These are phyloP conservation scores for Typha latifolia DNA, from an alignment of 176 grass and related monocot genomes.

Conservation along the genomic window DNA sequence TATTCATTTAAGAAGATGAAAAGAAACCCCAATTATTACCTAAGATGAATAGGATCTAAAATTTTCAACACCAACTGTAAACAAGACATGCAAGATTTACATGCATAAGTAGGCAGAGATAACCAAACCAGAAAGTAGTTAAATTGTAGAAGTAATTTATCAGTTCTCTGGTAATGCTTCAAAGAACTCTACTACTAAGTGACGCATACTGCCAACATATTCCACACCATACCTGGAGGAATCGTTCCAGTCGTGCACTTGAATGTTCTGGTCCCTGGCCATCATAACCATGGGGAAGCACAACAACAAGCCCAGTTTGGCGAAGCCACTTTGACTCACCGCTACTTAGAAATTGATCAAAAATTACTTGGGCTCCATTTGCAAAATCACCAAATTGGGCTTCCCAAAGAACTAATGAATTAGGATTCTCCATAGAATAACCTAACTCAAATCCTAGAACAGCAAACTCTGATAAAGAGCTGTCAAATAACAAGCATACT, in stretches of 20 bases:
- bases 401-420: slow-evolving; percentile 21
- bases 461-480: slow-evolving; percentile 17
- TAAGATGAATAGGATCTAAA: too few species aligned
- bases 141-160: too few species aligned
- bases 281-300: slow-evolving; percentile 23
- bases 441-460: slow-evolving; percentile 17
- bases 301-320: slow-evolving; percentile 13
- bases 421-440: slow-evolving; percentile 19
- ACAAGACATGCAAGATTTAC: too few species aligned
- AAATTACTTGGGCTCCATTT: slow-evolving; percentile 17
- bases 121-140: too few species aligned
- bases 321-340: slow-evolving; percentile 21
- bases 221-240: slow-evolving; percentile 4
- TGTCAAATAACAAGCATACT: neutral
- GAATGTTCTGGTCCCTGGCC: slow-evolving; percentile 18
- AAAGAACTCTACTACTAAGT: neutral
- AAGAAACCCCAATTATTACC: too few species aligned
- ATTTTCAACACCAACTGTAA: too few species aligned
- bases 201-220: neutral
- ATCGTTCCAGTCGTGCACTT: slow-evolving; percentile 11
- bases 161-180: too few species aligned
- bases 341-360: slow-evolving; percentile 18
- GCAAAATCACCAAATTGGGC: slow-evolving; percentile 17
- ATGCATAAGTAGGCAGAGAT: too few species aligned
- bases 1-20: too few species aligned